These are phyloP conservation scores for Phialophora tarda DNA, from an alignment of 2,329 filamentous ascomycete species.

Conservation along the genomic window DNA sequence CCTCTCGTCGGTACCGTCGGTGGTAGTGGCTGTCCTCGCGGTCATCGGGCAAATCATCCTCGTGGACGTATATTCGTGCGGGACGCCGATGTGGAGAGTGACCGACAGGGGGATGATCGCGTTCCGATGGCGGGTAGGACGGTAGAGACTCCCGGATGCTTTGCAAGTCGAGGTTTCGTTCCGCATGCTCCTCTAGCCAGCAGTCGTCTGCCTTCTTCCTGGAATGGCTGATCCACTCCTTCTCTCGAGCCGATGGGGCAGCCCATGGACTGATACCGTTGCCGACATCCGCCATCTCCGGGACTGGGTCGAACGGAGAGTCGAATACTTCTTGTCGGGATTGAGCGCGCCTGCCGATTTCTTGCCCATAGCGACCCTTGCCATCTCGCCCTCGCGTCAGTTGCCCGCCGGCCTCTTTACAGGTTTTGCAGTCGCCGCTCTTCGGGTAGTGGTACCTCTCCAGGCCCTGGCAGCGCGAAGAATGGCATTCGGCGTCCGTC, in stretches of 20 bases:
- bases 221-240: conserved; percentile 37
- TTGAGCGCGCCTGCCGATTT: conserved; percentile 23
- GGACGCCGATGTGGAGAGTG: conserved; percentile 18
- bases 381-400: conserved; percentile 39
- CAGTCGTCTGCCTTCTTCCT: conserved; percentile 36
- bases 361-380: conserved; percentile 36
- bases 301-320: conserved; percentile 13
- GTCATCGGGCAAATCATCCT: conserved; percentile 21
- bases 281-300: conserved; percentile 20
- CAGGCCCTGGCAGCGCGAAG: conserved; percentile 29
- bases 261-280: conserved; percentile 34
- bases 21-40: conserved; percentile 16
- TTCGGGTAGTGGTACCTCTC: conserved; percentile 35
- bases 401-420: conserved; percentile 34
- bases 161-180: conserved; percentile 34
- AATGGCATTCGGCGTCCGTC: conserved; percentile 32
- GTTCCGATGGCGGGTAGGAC: conserved; percentile 16
- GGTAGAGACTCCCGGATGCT: conserved; percentile 33
- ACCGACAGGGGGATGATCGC: conserved; percentile 15
- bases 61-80: conserved; percentile 19
- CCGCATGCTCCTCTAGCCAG: conserved; percentile 38
- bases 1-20: conserved; percentile 19
- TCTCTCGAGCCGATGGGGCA: conserved; percentile 30
- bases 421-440: conserved; percentile 36
- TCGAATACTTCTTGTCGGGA: conserved; percentile 16